Evolutionary conservation across 2,329 filamentous ascomycete species (phyloP).

Genomic region (Fusarium pininemorale): DNA sequence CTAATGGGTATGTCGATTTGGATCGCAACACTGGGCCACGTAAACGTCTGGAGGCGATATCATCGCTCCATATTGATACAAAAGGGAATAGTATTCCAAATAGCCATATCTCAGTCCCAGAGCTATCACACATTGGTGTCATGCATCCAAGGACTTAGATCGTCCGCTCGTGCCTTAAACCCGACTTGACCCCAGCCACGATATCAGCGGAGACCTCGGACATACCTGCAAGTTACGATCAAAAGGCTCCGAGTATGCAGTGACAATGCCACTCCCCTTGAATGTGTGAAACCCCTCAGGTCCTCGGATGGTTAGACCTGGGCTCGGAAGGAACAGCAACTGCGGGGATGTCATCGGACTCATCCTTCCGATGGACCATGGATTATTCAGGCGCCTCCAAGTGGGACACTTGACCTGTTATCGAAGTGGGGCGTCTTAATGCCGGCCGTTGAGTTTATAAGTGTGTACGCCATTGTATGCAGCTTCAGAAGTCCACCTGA

Average conservation of each 20-base stretch:
- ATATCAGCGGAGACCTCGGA: neutral
- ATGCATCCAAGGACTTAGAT: too few relatives aligned
- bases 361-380: neutral
- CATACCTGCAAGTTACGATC: neutral
- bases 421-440: neutral
- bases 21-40: rapidly evolving
- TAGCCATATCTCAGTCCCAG: rapidly evolving
- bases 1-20: neutral
- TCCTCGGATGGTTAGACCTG: neutral
- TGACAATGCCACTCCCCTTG: rapidly evolving
- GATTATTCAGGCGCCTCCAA: neutral
- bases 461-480: neutral
- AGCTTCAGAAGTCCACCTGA: neutral
- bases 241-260: neutral
- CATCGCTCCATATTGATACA: rapidly evolving
- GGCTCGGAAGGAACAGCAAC: neutral
- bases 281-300: too few relatives aligned
- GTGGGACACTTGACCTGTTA: neutral
- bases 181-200: neutral
- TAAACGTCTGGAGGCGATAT: neutral
- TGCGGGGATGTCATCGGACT: neutral
- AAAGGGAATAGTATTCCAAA: rapidly evolving
- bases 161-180: neutral
- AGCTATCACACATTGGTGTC: rapidly evolving
- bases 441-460: neutral